Evolutionary conservation across 1,139 yeast genomes (phyloP), one percentile per base, ranked within the genome.

Genomic region (Wickerhamiella infanticola): DNA sequence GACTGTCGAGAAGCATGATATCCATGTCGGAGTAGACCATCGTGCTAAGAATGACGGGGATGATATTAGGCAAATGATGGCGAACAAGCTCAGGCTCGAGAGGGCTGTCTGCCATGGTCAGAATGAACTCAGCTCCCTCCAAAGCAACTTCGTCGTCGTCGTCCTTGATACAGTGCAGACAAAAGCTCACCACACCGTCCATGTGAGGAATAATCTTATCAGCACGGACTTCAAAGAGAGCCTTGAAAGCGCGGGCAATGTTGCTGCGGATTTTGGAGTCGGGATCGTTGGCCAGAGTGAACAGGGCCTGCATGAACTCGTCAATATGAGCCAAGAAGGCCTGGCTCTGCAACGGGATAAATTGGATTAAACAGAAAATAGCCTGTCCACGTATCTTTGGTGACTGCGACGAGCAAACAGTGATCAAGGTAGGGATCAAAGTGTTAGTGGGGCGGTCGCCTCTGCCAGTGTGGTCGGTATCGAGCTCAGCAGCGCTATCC

Each of bases 11-110:
- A 51, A 75, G 62, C 50, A 81, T 71, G 37, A 84, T 73, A 54
- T 85, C 94, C 60, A 79, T 83, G 52, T 83, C 94, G 5, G 88
- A 77, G 59, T 84, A 88, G 23, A 82, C 94, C 95, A 93, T 86
- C 51, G 82, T 80, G 36, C 74, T 71, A 45, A 93, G 68, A 39
- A 90, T 65, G 1, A 80, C 76, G 0, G 97, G 96, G 29, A 90
- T 63, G 24, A 90, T 75, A 23, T 66, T 63, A 9, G 70, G 66
- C 46, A 93, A 67, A 55, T 75, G 75, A 1, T 81, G 79, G 39
- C 58, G 53, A 35, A 58, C 52, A 11, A 53, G 53, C 24, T 59
- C 52, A 9, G 56, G 54, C 38, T 58, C 59, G 48, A 83, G 71
- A 25, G 67, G 66, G 13, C 77, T 66, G 9, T 85, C 81, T 1